Evolutionary conservation across 805 yeast genomes (phyloP).

Genomic region (Candida sakaeoensis): DNA sequence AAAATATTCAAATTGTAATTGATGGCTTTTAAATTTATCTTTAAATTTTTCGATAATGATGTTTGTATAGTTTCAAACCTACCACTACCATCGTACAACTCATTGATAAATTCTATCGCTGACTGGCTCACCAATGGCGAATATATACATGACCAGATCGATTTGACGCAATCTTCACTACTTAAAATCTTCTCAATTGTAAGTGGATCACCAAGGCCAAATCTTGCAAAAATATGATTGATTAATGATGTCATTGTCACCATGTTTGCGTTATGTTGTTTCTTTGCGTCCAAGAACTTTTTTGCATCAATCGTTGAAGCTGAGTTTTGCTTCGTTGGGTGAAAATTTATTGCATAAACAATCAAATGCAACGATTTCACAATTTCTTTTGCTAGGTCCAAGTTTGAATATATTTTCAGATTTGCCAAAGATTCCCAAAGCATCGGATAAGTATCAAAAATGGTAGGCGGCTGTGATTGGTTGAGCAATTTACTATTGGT

Average conservation of each 20-base stretch:
- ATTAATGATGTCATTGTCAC: constrained; percentile 18
- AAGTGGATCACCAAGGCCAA: constrained; percentile 28
- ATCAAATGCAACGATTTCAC: constrained; percentile 12
- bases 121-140: constrained; percentile 66
- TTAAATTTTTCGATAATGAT: constrained; percentile 42
- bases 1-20: constrained; percentile 43
- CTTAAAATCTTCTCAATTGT: constrained; percentile 20
- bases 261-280: constrained; percentile 30
- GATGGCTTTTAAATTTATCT: constrained; percentile 46
- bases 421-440: constrained; percentile 21
- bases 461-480: constrained; percentile 19
- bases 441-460: constrained; percentile 31
- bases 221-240: constrained; percentile 24
- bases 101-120: constrained; percentile 68
- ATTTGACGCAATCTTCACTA: constrained; percentile 42
- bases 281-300: constrained; percentile 20
- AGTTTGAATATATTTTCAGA: constrained; percentile 7
- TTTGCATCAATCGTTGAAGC: constrained; percentile 9
- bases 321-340: constrained; percentile 18
- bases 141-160: constrained; percentile 73
- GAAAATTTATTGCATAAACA: constrained; percentile 14
- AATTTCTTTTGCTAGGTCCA: constrained; percentile 14
- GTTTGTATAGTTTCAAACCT: constrained; percentile 70
- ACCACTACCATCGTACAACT: constrained; percentile 66
- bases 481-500: constrained; percentile 21